Evolutionary conservation across 1,284 basidiomycete species (phyloP).

Genomic region (Austropuccinia psidii): DNA sequence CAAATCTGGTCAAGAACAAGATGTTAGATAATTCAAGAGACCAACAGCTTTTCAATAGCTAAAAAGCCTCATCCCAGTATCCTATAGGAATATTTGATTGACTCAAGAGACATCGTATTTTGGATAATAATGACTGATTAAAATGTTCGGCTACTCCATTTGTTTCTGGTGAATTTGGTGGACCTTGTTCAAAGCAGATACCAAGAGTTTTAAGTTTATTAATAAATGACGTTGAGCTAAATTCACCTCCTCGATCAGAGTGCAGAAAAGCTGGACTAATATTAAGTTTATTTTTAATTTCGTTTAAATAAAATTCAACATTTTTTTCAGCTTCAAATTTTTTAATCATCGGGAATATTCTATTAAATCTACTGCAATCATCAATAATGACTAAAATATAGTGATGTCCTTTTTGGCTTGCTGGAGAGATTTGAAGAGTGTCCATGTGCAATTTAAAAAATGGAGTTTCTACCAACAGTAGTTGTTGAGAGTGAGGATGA

Average conservation of each 20-base stretch:
- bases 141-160: conserved; percentile 13
- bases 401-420: background rate
- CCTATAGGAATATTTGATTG: background rate
- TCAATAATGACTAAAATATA: conserved; percentile 3
- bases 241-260: background rate
- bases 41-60: too few relatives aligned
- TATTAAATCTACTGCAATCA: background rate
- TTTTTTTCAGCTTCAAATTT: background rate
- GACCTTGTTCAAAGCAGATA: conserved; percentile 12
- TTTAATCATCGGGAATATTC: background rate
- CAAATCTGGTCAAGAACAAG: too few relatives aligned
- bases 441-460: background rate
- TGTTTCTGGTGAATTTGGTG: conserved; percentile 9
- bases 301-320: background rate
- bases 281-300: background rate
- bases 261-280: background rate
- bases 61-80: background rate
- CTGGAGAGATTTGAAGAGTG: background rate
- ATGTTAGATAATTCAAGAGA: too few relatives aligned
- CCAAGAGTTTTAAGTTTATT: background rate
- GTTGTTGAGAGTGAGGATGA: background rate
- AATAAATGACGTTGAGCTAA: background rate
- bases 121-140: background rate
- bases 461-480: background rate
- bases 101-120: background rate